These are phyloP conservation scores for Apophysomyces variabilis DNA, from an alignment of 371 early-diverging fungal genomes.

Conservation along the genomic window DNA sequence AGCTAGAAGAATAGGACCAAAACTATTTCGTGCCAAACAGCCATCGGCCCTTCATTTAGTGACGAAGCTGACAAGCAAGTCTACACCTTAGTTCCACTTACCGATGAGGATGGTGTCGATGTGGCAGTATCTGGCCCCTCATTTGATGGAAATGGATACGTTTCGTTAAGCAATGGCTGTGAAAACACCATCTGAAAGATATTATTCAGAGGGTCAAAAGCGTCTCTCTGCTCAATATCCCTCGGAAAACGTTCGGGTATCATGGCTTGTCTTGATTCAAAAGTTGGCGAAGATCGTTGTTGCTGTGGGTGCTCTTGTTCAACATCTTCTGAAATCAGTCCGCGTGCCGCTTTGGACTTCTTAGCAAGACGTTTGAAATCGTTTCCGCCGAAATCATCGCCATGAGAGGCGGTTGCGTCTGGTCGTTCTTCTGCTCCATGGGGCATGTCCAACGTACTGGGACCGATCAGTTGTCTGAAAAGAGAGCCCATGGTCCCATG, in stretches of 20 bases:
- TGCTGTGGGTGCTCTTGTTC: conserved; percentile 6
- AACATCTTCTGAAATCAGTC: neutral
- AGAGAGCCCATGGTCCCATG: conserved; percentile 35
- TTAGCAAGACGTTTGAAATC: conserved; percentile 42
- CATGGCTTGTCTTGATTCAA: neutral
- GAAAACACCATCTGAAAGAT: conserved; percentile 18
- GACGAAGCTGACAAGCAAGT: too few relatives aligned
- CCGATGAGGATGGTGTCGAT: neutral
- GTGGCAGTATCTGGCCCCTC: neutral
- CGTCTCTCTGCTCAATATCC: neutral
- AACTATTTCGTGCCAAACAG: neutral
- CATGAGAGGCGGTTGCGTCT: neutral
- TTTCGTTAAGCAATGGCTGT: neutral
- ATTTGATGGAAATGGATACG: neutral
- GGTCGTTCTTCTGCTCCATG: neutral
- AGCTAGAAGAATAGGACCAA: conserved; percentile 39
- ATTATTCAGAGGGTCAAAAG: neutral
- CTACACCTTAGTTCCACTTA: neutral
- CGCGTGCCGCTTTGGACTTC: conserved; percentile 24
- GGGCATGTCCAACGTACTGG: conserved; percentile 19
- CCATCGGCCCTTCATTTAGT: too few relatives aligned
- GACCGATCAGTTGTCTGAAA: conserved; percentile 30
- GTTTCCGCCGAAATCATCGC: conserved; percentile 36
- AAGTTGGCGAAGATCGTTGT: neutral
- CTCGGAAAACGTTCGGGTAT: neutral